phyloP scores from a whole-genome alignment of 768 basidiomycete species.

The Suillus clintonianus region DNA sequence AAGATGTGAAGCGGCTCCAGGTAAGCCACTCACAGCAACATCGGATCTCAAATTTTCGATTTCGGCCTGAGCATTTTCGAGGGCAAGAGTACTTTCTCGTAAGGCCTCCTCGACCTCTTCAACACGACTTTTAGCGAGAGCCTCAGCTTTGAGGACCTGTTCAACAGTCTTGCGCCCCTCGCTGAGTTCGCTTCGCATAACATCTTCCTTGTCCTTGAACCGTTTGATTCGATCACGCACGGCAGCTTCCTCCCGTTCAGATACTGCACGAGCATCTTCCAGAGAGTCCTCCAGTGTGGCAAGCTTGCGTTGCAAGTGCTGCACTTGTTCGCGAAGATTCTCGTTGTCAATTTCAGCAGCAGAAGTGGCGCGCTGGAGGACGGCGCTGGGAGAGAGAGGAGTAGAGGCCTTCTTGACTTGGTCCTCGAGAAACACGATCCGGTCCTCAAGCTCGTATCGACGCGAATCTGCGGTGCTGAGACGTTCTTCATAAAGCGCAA shows the following conservation, averaged over 20 bases:
- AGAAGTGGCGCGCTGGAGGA: slow-evolving; percentile 50
- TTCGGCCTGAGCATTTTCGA: slow-evolving; percentile 90
- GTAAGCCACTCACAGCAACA: slow-evolving; percentile 56
- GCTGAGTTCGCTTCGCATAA: slow-evolving; percentile 67
- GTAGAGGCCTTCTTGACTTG: slow-evolving; percentile 35
- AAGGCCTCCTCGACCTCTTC: slow-evolving; percentile 91
- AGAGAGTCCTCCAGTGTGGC: slow-evolving; percentile 78
- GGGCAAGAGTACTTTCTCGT: slow-evolving; percentile 79
- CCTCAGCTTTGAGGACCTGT: slow-evolving; percentile 61
- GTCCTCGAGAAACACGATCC: slow-evolving; percentile 59
- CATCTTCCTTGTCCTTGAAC: slow-evolving; percentile 73
- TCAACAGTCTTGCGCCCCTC: slow-evolving; percentile 69
- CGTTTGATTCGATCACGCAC: slow-evolving; percentile 65
- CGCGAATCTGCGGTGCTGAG: slow-evolving; percentile 68
- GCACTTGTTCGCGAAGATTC: slow-evolving; percentile 84
- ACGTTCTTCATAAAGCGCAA: slow-evolving; percentile 91
- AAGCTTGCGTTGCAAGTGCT: slow-evolving; percentile 81
- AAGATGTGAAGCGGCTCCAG: background rate
- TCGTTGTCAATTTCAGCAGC: slow-evolving; percentile 96
- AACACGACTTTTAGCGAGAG: slow-evolving; percentile 59
- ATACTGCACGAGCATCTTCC: slow-evolving; percentile 68
- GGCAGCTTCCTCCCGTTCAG: slow-evolving; percentile 73
- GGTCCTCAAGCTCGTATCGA: slow-evolving; percentile 78
- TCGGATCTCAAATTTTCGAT: slow-evolving; percentile 80
- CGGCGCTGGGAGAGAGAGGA: slow-evolving; percentile 36